Conservation (phyloP, 345 rosid species). For the Conringia planisiliqua region DNA sequence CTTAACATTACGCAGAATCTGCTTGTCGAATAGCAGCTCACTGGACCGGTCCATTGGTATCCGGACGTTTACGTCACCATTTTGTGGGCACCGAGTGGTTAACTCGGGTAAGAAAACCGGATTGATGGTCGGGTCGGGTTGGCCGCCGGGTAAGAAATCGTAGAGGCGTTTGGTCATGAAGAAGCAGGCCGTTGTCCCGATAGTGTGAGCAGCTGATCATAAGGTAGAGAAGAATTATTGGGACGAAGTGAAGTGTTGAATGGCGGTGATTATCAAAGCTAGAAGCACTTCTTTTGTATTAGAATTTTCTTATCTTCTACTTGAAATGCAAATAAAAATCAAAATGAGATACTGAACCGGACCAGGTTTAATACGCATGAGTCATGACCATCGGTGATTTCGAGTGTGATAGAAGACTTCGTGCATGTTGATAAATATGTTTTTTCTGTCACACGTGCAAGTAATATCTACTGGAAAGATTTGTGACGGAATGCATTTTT, state of each 20-base stretch:
- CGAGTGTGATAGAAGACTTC: not conserved
- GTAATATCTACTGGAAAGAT: not conserved
- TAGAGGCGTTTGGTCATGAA: constrained; percentile 73
- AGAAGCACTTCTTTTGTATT: not conserved
- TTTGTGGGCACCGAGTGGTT: constrained; percentile 44
- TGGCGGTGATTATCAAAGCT: not conserved
- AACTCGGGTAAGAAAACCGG: constrained; percentile 45
- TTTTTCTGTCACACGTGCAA: not conserved
- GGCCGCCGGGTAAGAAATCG: constrained; percentile 42
- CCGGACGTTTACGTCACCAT: constrained; percentile 58
- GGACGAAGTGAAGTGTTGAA: not conserved
- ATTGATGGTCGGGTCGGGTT: constrained; percentile 60
- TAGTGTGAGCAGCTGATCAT: constrained; percentile 79
- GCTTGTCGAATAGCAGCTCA: constrained; percentile 49
- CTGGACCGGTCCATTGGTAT: constrained; percentile 55
- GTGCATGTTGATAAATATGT: not conserved
- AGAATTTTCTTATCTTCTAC: not conserved
- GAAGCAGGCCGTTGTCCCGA: constrained; percentile 88
- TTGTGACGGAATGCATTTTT: not conserved
- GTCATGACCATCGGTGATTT: not conserved
- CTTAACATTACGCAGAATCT: constrained; percentile 53
- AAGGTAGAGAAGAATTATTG: not conserved
- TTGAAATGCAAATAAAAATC: not conserved
- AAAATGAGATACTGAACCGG: not conserved
- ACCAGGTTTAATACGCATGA: not conserved